Evolutionary conservation across 768 basidiomycete species (phyloP).

Genomic region (Russula sp.): DNA sequence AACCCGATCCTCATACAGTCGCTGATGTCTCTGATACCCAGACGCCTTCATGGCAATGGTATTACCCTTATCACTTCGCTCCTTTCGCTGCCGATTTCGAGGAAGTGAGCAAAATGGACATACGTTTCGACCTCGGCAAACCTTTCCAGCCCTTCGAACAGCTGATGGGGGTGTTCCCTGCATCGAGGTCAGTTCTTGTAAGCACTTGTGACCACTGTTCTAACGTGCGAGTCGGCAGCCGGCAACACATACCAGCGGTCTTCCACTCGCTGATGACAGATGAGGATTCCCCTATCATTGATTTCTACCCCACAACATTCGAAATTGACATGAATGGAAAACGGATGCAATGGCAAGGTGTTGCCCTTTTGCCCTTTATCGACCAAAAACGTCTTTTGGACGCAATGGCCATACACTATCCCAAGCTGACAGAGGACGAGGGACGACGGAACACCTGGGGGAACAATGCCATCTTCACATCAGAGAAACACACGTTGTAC

Average conservation of each 20-base stretch:
- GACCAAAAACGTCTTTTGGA: constrained; percentile 76
- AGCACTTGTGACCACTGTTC: neutral
- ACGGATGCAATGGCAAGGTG: constrained; percentile 99
- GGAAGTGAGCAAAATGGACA: constrained; percentile 69
- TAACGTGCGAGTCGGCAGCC: constrained; percentile 42
- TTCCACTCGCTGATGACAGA: constrained; percentile 89
- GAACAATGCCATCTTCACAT: constrained; percentile 73
- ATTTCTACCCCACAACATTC: constrained; percentile 91
- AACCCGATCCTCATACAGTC: neutral
- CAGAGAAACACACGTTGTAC: constrained; percentile 80
- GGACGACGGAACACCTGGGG: constrained; percentile 81
- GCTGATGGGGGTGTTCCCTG: constrained; percentile 96
- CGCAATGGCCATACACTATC: constrained; percentile 68
- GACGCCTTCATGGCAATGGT: constrained; percentile 98
- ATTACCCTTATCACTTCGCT: constrained; percentile 96
- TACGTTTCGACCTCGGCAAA: constrained; percentile 70
- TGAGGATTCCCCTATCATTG: constrained; percentile 84
- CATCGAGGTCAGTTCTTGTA: constrained; percentile 60
- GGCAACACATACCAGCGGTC: constrained; percentile 76
- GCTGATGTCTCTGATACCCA: constrained; percentile 24
- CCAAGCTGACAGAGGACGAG: constrained; percentile 73
- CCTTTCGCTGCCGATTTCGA: constrained; percentile 95
- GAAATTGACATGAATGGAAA: constrained; percentile 99
- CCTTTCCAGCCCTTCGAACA: constrained; percentile 98
- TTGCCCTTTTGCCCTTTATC: constrained; percentile 94